Percentiles rank a stretch among this genome's conserved stretches.
These are phyloP conservation scores for Fragaria ananassa DNA, from an alignment of 306 rosid genomes.

Conservation along the genomic window DNA sequence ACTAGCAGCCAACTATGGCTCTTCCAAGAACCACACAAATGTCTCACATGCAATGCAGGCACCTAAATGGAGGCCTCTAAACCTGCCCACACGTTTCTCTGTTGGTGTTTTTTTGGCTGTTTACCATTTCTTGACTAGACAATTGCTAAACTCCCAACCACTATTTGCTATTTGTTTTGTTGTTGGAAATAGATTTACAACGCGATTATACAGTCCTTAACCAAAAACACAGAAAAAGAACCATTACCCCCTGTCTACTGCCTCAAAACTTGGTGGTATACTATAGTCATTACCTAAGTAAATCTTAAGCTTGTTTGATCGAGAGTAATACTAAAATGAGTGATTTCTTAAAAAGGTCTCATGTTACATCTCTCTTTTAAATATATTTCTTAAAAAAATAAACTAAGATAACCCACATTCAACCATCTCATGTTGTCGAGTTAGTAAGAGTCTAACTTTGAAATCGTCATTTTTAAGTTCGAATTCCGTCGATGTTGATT, in stretches of 20 bases:
- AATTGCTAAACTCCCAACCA: not conserved
- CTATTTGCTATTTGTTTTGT: not conserved
- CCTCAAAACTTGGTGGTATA: not conserved
- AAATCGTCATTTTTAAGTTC: too few species aligned
- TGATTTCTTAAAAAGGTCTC: accelerated
- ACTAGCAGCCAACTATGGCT: not conserved
- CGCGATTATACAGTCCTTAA: not conserved
- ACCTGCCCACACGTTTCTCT: not conserved
- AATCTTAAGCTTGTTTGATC: too few species aligned
- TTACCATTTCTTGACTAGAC: not conserved
- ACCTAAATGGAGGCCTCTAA: not conserved
- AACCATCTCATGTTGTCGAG: too few species aligned
- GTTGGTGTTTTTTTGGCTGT: not conserved
- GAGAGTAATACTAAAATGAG: too few species aligned
- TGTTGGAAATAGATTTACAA: not conserved
- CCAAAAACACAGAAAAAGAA: not conserved
- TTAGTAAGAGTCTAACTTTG: too few species aligned
- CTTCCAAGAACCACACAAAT: not conserved
- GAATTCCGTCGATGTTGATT: too few species aligned
- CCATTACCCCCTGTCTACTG: not conserved
- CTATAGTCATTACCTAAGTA: too few species aligned
- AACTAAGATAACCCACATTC: too few species aligned
- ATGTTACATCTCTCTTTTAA: too few species aligned
- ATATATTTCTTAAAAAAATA: too few species aligned
- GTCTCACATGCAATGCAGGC: constrained; percentile 1